Percentiles rank a stretch among this genome's conserved stretches.
These are phyloP conservation scores for Hericium rajendrae DNA, from an alignment of 768 basidiomycete species.

Conservation along the genomic window DNA sequence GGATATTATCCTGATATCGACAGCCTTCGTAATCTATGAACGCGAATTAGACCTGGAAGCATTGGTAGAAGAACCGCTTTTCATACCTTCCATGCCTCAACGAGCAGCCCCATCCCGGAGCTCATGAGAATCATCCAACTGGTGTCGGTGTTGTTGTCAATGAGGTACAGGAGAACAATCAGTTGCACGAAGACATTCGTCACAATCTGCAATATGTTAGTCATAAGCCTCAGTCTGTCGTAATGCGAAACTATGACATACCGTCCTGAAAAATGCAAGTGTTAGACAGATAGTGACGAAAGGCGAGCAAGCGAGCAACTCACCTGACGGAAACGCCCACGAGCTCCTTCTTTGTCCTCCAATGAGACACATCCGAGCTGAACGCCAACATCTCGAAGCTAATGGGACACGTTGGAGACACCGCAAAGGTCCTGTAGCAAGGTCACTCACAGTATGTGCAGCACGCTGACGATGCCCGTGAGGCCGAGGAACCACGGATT, in stretches of 20 bases:
- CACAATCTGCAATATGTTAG: slow-evolving; percentile 41
- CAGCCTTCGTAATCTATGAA: slow-evolving; percentile 73
- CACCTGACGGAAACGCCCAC: slow-evolving; percentile 91
- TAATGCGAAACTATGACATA: background rate
- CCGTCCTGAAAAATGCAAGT: background rate
- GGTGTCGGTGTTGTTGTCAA: slow-evolving; percentile 92
- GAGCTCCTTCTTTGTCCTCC: slow-evolving; percentile 91
- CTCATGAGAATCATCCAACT: slow-evolving; percentile 96
- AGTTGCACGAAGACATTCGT: slow-evolving; percentile 93
- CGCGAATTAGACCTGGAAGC: background rate
- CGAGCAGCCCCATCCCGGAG: slow-evolving; percentile 69
- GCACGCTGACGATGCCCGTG: slow-evolving; percentile 74
- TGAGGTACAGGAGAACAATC: slow-evolving; percentile 83
- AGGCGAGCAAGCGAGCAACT: slow-evolving; percentile 15
- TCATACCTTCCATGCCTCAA: slow-evolving; percentile 90
- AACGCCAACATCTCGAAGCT: slow-evolving; percentile 96
- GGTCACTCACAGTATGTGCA: slow-evolving; percentile 73
- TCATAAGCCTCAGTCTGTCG: no score
- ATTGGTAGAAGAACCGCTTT: background rate
- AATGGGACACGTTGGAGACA: slow-evolving; percentile 6
- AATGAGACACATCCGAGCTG: slow-evolving; percentile 90
- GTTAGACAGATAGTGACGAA: background rate
- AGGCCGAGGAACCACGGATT: slow-evolving; percentile 82
- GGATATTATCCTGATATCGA: slow-evolving; percentile 67
- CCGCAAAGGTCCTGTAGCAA: slow-evolving; percentile 3